phyloP scores from a whole-genome alignment of 805 yeast species.

The Nakazawaea molendinolei region DNA sequence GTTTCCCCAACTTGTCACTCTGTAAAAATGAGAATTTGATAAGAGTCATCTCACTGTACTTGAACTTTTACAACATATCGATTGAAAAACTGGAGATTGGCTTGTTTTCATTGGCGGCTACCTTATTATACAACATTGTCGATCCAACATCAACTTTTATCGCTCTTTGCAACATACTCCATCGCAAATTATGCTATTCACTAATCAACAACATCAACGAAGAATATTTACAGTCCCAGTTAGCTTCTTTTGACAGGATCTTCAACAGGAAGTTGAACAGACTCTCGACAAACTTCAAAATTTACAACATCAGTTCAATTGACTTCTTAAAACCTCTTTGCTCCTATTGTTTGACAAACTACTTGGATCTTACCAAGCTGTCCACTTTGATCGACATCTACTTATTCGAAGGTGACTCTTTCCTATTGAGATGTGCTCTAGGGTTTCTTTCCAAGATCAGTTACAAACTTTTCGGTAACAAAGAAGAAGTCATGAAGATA shows the following conservation, averaged over 20 bases:
- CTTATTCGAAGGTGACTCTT: constrained; percentile 55
- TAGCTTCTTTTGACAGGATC: constrained; percentile 40
- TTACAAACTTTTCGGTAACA: constrained; percentile 45
- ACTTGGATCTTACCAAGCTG: constrained; percentile 38
- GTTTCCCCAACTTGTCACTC: constrained; percentile 8
- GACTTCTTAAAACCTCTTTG: constrained; percentile 38
- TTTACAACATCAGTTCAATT: constrained; percentile 32
- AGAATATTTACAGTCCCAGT: constrained; percentile 30
- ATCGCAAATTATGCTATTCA: constrained; percentile 21
- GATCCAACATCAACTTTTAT: constrained; percentile 15
- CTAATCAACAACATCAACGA: constrained; percentile 13
- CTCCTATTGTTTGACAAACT: constrained; percentile 37
- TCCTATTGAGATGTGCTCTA: constrained; percentile 45
- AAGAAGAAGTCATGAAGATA: constrained; percentile 35
- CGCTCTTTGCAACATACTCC: constrained; percentile 20
- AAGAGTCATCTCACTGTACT: constrained; percentile 3
- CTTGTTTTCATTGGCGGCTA: constrained; percentile 4
- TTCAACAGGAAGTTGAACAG: constrained; percentile 37
- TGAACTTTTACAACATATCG: background rate
- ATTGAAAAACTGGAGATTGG: constrained; percentile 2
- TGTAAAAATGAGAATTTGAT: constrained; percentile 1
- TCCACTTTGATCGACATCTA: constrained; percentile 50
- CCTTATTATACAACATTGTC: constrained; percentile 5
- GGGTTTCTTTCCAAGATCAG: constrained; percentile 43
- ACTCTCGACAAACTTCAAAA: constrained; percentile 43